phyloP scores from a whole-genome alignment of 2,329 filamentous ascomycete species.

The Pyrenophora graminea region DNA sequence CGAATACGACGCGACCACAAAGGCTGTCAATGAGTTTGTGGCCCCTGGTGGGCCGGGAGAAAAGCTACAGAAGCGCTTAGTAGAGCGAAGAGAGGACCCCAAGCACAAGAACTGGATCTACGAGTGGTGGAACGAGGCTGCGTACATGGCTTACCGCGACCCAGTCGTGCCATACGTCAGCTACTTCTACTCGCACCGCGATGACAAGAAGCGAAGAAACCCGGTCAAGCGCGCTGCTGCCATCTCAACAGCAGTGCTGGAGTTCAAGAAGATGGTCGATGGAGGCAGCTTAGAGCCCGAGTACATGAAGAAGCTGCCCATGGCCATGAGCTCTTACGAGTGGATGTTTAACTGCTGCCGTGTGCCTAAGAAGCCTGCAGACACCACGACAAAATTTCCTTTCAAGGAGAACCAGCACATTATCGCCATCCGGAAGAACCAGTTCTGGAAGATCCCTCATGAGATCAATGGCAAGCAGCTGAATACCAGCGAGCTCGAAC shows the following conservation, averaged over 20 bases:
- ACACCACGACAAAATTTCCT: constrained; percentile 82
- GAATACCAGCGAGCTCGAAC: constrained; percentile 85
- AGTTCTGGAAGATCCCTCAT: constrained; percentile 90
- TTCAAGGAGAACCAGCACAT: constrained; percentile 81
- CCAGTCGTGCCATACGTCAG: constrained; percentile 97
- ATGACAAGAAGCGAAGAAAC: constrained; percentile 84
- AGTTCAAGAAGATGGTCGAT: constrained; percentile 95
- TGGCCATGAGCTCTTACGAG: constrained; percentile 98
- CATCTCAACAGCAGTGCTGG: constrained; percentile 80
- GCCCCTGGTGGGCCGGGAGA: constrained; percentile 82
- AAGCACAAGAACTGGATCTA: constrained; percentile 90
- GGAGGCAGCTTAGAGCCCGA: constrained; percentile 83
- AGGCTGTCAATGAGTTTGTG: constrained; percentile 86
- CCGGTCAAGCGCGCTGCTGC: constrained; percentile 92
- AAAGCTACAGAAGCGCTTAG: constrained; percentile 83
- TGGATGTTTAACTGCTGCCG: constrained; percentile 98
- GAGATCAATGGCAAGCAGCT: constrained; percentile 83
- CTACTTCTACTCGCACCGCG: constrained; percentile 98
- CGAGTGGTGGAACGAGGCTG: constrained; percentile 97
- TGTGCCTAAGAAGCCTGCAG: constrained; percentile 78
- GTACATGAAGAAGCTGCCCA: constrained; percentile 97
- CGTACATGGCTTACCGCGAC: constrained; percentile 91
- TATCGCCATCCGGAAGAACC: constrained; percentile 89
- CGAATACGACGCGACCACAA: constrained; percentile 74
- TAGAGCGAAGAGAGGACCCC: constrained; percentile 78